Conservation (phyloP, 2,329 filamentous ascomycete species). For the Penicillium decumbens region DNA sequence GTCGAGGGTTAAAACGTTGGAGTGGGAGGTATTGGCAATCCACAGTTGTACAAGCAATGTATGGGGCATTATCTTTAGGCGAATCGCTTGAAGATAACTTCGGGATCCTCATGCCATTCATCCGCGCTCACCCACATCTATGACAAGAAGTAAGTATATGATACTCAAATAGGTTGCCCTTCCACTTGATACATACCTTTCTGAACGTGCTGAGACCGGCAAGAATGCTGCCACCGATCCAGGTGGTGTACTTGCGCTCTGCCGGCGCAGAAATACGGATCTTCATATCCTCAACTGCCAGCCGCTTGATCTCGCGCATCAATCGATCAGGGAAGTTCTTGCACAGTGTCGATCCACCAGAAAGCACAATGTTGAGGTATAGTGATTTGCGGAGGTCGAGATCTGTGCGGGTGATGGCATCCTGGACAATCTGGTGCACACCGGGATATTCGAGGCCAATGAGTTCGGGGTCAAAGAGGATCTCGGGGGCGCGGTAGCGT, state of each 20-base stretch:
- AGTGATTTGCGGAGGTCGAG: conserved; percentile 90
- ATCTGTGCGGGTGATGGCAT: conserved; percentile 91
- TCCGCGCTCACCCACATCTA: conserved; percentile 99
- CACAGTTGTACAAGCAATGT: neutral
- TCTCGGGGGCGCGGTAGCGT: conserved; percentile 92
- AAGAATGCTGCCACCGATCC: conserved; percentile 97
- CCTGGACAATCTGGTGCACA: conserved; percentile 95
- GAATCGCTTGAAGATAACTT: conserved; percentile 98
- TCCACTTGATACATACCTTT: conserved; percentile 61
- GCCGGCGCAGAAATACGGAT: conserved; percentile 99
- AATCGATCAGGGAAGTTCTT: conserved; percentile 94
- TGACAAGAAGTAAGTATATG: neutral
- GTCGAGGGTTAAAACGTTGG: neutral
- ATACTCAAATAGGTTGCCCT: conserved; percentile 2
- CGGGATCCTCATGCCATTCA: conserved; percentile 99
- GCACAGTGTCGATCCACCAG: conserved; percentile 90
- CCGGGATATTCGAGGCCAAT: conserved; percentile 96
- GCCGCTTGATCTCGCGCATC: conserved; percentile 81
- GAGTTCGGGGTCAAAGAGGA: conserved; percentile 94
- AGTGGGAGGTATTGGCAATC: neutral
- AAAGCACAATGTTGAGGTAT: conserved; percentile 95
- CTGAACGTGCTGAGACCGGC: conserved; percentile 95
- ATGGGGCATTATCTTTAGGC: conserved; percentile 51
- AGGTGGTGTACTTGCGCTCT: conserved; percentile 96
- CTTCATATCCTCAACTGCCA: conserved; percentile 97